A percentile compares a stretch with the other conserved stretches of the same genome.
Conservation (phyloP, 2,329 filamentous ascomycete genomes). For the Calcarisporium arbuscula region DNA sequence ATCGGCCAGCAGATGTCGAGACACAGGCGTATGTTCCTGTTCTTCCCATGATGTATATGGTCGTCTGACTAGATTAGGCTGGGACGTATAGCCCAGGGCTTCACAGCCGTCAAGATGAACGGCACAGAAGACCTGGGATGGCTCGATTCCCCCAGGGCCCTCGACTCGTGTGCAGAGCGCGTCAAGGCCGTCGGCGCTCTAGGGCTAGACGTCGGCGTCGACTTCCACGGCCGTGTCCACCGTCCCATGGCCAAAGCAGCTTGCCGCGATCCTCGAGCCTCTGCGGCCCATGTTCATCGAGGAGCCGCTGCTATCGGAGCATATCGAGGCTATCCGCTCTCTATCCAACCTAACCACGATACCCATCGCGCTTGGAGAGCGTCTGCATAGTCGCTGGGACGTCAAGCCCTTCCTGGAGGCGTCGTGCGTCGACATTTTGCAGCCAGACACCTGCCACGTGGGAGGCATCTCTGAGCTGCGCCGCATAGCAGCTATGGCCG, state of each 20-base stretch:
- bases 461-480: constrained; percentile 68
- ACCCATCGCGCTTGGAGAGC: constrained; percentile 67
- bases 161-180: constrained; percentile 59
- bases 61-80: constrained; percentile 30
- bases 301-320: constrained; percentile 65
- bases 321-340: constrained; percentile 48
- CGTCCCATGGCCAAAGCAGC: constrained; percentile 77
- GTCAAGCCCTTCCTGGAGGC: constrained; percentile 65
- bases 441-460: constrained; percentile 66
- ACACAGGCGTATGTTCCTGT: constrained; percentile 45
- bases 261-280: constrained; percentile 60
- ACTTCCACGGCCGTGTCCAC: constrained; percentile 73
- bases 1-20: constrained; percentile 61
- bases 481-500: constrained; percentile 63
- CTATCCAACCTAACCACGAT: constrained; percentile 41
- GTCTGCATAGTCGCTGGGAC: constrained; percentile 68
- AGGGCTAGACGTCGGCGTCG: constrained; percentile 66
- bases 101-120: constrained; percentile 71
- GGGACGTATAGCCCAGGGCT: constrained; percentile 53
- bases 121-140: constrained; percentile 69
- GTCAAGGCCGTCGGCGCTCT: constrained; percentile 62
- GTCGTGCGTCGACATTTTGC: constrained; percentile 62
- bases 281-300: constrained; percentile 70
- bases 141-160: constrained; percentile 62
- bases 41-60: not conserved